phyloP scores from a whole-genome alignment of 1,284 basidiomycete genomes.

The Trichosporon asahii region DNA sequence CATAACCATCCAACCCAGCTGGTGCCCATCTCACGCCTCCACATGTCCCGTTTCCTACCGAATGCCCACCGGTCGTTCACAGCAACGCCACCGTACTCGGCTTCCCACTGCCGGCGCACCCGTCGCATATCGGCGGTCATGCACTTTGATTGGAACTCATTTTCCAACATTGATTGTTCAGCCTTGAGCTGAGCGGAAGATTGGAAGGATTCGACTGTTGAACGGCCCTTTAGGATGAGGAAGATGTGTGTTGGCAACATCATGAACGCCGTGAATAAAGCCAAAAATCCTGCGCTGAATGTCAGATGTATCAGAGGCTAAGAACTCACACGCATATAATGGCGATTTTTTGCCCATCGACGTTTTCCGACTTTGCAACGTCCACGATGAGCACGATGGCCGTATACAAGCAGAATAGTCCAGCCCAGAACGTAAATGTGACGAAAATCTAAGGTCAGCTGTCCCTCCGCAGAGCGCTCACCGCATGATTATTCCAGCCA shows the following conservation, averaged over 20 bases:
- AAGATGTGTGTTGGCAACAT: conserved; percentile 43
- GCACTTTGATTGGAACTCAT: conserved; percentile 28
- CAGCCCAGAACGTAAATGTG: conserved; percentile 46
- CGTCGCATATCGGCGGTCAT: background rate
- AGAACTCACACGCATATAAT: conserved; percentile 41
- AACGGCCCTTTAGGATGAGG: conserved; percentile 38
- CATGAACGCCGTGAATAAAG: conserved; percentile 37
- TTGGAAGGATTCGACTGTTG: conserved; percentile 46
- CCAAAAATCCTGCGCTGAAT: conserved; percentile 40
- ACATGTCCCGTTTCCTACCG: conserved; percentile 34
- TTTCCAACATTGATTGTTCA: conserved; percentile 36
- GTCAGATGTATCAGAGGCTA: conserved; percentile 8
- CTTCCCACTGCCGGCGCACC: conserved; percentile 34
- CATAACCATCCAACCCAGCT: conserved; percentile 43
- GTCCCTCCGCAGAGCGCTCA: conserved; percentile 12
- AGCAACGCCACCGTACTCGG: conserved; percentile 43
- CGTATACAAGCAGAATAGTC: conserved; percentile 40
- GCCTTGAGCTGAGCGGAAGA: conserved; percentile 38
- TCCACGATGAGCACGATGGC: conserved; percentile 34
- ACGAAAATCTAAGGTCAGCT: conserved; percentile 42
- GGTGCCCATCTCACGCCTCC: conserved; percentile 47
- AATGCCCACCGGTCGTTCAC: conserved; percentile 46
- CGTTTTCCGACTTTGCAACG: conserved; percentile 16
- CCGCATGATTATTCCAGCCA: conserved; percentile 50
- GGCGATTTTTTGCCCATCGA: conserved; percentile 47